A percentile compares a stretch with the other conserved stretches of the same genome.
These are phyloP conservation scores for Coemansia sp. DNA, from an alignment of 192 early-diverging fungal species.

Conservation along the genomic window DNA sequence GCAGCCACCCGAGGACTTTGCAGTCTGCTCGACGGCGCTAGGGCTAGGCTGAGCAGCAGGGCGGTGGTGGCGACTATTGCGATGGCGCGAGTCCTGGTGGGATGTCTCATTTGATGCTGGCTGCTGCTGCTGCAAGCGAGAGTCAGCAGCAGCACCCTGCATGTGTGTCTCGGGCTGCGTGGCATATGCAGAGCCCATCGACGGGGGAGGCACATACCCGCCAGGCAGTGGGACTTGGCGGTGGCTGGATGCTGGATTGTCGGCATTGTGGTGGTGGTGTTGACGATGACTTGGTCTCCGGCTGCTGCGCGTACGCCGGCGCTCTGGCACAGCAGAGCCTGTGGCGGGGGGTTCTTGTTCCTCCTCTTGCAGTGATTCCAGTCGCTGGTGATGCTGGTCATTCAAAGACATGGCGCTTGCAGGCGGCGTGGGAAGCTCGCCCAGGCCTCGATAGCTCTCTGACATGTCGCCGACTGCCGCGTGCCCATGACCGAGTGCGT, in stretches of 20 bases:
- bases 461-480: neutral
- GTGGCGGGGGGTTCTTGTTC: neutral
- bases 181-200: neutral
- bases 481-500: neutral
- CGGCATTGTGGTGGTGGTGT: neutral
- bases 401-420: neutral
- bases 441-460: neutral
- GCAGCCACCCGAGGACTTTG: constrained; percentile 19
- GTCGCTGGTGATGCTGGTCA: neutral
- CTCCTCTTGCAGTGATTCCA: neutral
- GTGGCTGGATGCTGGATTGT: neutral
- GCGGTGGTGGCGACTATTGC: constrained; percentile 16
- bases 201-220: neutral
- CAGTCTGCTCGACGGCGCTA: neutral
- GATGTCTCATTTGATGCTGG: neutral
- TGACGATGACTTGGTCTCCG: neutral
- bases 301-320: constrained; percentile 11
- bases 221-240: neutral
- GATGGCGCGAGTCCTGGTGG: neutral
- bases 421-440: constrained; percentile 1
- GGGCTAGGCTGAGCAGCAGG: neutral
- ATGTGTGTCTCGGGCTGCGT: neutral
- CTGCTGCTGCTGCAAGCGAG: constrained; percentile 11
- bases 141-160: neutral
- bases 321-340: neutral